A percentile compares a stretch with the other conserved stretches of the same genome.
phyloP scores from a whole-genome alignment of 495 filamentous ascomycete genomes.

The Talaromyces trachyspermus region DNA sequence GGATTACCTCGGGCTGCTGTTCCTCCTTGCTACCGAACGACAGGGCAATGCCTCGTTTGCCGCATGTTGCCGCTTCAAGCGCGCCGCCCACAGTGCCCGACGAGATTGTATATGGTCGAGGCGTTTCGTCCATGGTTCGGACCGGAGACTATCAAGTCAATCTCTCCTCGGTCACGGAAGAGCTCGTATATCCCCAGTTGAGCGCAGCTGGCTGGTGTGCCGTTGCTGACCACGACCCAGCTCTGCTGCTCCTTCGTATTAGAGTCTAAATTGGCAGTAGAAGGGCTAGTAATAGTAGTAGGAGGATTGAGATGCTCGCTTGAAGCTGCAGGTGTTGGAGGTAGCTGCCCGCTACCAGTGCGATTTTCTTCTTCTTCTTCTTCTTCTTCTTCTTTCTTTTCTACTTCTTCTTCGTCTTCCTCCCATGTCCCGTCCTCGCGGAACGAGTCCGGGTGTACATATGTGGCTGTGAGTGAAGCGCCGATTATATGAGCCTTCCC shows the following conservation, averaged over 20 bases:
- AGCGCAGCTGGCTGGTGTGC: conserved; percentile 78
- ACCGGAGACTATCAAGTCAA: conserved; percentile 84
- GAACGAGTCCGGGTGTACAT: conserved; percentile 63
- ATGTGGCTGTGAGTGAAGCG: conserved; percentile 70
- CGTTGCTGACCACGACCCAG: conserved; percentile 84
- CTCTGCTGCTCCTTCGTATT: conserved; percentile 41
- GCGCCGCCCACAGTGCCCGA: conserved; percentile 89
- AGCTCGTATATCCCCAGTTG: conserved; percentile 87
- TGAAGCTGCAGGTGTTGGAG: conserved; percentile 35
- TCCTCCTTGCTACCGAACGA: conserved; percentile 76
- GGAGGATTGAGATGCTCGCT: background rate
- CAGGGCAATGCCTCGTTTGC: conserved; percentile 67
- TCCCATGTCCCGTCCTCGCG: conserved; percentile 46
- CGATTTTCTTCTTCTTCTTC: background rate
- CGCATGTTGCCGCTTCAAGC: conserved; percentile 82
- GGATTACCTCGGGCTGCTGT: conserved; percentile 60
- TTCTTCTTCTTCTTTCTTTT: background rate
- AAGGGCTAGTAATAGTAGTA: conserved; percentile 26
- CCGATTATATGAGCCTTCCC: conserved; percentile 94
- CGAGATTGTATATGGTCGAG: conserved; percentile 85
- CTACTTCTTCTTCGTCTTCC: background rate
- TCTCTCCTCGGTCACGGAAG: conserved; percentile 62
- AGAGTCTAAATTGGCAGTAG: conserved; percentile 26
- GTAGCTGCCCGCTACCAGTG: conserved; percentile 10
- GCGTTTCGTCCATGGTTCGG: conserved; percentile 95